Conservation (phyloP, 805 yeast genomes). For the Cyberlindnera subsufficiens region DNA sequence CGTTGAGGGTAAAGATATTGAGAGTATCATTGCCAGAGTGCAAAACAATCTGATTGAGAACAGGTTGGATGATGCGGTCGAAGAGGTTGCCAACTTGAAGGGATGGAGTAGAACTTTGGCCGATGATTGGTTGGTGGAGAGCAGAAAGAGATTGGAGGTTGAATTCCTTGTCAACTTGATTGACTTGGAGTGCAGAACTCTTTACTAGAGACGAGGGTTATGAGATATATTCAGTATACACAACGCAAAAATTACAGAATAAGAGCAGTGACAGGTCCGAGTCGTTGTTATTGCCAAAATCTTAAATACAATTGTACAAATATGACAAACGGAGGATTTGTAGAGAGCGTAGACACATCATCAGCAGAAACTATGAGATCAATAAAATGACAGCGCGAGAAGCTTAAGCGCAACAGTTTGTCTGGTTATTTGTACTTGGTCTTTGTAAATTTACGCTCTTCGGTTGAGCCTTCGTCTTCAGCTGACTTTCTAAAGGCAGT, state of each 20-base stretch:
- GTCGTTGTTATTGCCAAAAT: not conserved
- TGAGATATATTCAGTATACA: not conserved
- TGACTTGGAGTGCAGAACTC: slow-evolving; percentile 56
- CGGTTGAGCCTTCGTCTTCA: slow-evolving; percentile 16
- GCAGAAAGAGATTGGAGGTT: slow-evolving; percentile 83
- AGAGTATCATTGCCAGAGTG: slow-evolving; percentile 83
- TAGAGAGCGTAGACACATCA: too few species aligned
- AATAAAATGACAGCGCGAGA: not conserved
- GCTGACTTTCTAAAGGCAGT: slow-evolving; percentile 28
- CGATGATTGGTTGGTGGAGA: slow-evolving; percentile 85
- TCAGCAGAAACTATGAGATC: not conserved
- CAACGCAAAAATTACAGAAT: not conserved
- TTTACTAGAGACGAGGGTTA: slow-evolving; percentile 23
- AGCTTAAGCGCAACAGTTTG: slow-evolving; percentile 32
- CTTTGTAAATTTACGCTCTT: slow-evolving; percentile 33
- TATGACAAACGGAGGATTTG: too few species aligned
- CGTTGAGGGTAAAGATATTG: slow-evolving; percentile 80
- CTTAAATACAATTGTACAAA: too few species aligned
- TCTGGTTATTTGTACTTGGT: slow-evolving; percentile 37
- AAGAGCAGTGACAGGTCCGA: too few species aligned
- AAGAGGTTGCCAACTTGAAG: slow-evolving; percentile 81
- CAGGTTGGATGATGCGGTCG: slow-evolving; percentile 82
- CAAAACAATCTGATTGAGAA: slow-evolving; percentile 68
- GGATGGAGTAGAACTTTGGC: slow-evolving; percentile 93
- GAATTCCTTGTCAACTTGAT: slow-evolving; percentile 71